These are phyloP conservation scores for Calocera viscosa DNA, from an alignment of 768 basidiomycete genomes.

Conservation along the genomic window DNA sequence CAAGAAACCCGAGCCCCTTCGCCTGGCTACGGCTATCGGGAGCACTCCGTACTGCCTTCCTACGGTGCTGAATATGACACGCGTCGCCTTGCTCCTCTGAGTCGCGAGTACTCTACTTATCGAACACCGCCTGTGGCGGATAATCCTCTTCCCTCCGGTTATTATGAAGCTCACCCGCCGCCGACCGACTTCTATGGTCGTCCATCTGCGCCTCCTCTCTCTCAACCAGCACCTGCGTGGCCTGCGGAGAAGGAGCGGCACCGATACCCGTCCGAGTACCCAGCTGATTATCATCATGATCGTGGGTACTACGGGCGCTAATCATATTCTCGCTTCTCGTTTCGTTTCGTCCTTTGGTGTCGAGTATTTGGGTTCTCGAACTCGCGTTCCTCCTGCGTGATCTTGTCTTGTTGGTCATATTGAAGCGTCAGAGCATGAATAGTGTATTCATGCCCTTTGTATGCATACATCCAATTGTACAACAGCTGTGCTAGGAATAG, in stretches of 20 bases:
- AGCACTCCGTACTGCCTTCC: not conserved
- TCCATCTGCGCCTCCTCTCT: not conserved
- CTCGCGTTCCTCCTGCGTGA: not conserved
- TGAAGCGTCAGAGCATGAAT: slow-evolving; percentile 1
- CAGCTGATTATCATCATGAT: not conserved
- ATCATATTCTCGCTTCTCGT: not conserved
- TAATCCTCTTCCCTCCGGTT: not conserved
- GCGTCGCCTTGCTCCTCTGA: not conserved
- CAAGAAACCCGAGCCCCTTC: not conserved
- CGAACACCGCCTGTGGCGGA: not conserved
- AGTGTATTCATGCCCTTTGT: not conserved
- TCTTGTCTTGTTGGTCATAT: not conserved
- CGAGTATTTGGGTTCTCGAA: not conserved
- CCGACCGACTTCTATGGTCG: not conserved
- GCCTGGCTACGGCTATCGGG: not conserved
- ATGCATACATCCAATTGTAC: slow-evolving; percentile 3
- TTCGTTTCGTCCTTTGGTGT: not conserved
- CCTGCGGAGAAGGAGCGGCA: not conserved
- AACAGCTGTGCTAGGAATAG: not conserved
- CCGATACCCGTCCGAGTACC: not conserved
- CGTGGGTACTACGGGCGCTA: not conserved
- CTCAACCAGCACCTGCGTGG: not conserved
- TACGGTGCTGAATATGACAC: not conserved
- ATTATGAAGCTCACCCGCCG: not conserved
- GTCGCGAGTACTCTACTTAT: not conserved